A percentile compares a stretch with the other conserved stretches of the same genome.
phyloP scores from a whole-genome alignment of 2,329 filamentous ascomycete species.

The Trichoderma koningii region DNA sequence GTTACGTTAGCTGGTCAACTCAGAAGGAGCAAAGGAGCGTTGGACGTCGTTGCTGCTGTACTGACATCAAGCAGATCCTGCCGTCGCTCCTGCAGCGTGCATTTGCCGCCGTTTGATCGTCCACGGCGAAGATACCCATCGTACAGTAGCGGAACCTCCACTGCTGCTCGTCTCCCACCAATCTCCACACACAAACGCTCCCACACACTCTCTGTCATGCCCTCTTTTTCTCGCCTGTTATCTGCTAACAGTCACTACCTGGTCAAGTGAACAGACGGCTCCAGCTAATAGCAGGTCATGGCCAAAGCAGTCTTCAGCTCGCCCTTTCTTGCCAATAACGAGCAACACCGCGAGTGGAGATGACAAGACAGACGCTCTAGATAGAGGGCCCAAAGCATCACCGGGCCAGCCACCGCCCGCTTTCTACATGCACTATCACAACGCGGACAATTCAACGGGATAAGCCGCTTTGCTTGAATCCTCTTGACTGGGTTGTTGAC shows the following conservation, averaged over 20 bases:
- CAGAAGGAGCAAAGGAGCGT: too few relatives aligned
- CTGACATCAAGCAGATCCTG: neutral
- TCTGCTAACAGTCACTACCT: neutral
- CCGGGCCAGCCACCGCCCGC: slow-evolving; percentile 22
- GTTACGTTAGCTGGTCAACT: too few relatives aligned
- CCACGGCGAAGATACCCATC: neutral
- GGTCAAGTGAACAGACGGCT: neutral
- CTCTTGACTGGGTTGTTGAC: neutral
- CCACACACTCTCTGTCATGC: neutral
- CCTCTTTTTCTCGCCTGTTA: too few relatives aligned
- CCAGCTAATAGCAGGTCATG: neutral
- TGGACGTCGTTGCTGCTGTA: neutral
- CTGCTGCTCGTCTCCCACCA: neutral
- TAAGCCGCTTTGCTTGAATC: slow-evolving; percentile 10
- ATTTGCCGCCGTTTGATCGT: slow-evolving; percentile 22
- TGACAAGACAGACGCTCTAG: neutral
- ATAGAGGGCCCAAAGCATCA: neutral
- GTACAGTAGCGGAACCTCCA: neutral
- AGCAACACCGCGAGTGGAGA: slow-evolving; percentile 1
- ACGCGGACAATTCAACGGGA: slow-evolving; percentile 14
- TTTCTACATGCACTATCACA: slow-evolving; percentile 7
- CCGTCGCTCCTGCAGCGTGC: neutral
- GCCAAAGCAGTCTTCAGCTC: slow-evolving; percentile 10
- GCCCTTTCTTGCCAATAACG: neutral
- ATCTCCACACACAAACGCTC: slow-evolving; percentile 1